Conservation (phyloP, 768 basidiomycete species). For the Termitomyces sp. region DNA sequence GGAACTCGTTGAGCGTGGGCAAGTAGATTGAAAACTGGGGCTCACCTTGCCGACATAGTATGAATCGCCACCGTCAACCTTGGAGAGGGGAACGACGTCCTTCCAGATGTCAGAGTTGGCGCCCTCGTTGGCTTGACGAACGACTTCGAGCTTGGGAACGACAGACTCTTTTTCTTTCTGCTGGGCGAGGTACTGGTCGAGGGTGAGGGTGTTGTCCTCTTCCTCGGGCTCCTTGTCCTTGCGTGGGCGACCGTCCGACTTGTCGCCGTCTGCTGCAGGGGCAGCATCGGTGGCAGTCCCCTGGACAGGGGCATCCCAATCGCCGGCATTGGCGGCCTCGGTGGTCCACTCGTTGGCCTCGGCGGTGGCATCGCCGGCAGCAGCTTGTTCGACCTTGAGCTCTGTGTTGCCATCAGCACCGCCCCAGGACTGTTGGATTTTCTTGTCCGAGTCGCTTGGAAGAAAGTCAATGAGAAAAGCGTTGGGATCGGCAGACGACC, state of each 20-base stretch:
- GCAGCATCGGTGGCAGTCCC: slow-evolving; percentile 22
- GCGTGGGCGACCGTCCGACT: slow-evolving; percentile 32
- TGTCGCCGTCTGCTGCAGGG: slow-evolving; percentile 34
- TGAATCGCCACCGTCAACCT: slow-evolving; percentile 66
- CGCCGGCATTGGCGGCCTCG: slow-evolving; percentile 42
- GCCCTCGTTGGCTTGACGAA: slow-evolving; percentile 79
- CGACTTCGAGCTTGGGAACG: slow-evolving; percentile 74
- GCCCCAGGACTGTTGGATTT: slow-evolving; percentile 92
- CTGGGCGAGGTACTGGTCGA: slow-evolving; percentile 90
- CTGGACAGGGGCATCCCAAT: slow-evolving; percentile 30
- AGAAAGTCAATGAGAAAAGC: neutral
- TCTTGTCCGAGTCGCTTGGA: slow-evolving; percentile 90
- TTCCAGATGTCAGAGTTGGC: slow-evolving; percentile 65
- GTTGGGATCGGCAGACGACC: slow-evolving; percentile 19
- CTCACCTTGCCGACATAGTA: slow-evolving; percentile 91
- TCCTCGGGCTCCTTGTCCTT: slow-evolving; percentile 69
- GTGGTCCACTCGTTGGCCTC: slow-evolving; percentile 50
- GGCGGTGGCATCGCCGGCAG: slow-evolving; percentile 59
- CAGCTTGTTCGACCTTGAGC: slow-evolving; percentile 75
- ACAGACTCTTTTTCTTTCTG: slow-evolving; percentile 55
- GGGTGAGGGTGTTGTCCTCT: slow-evolving; percentile 89
- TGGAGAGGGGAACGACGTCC: slow-evolving; percentile 60
- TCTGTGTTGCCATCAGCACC: slow-evolving; percentile 84
- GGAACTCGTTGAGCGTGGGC: neutral
- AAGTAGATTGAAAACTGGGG: neutral